A percentile compares a stretch with the other conserved stretches of the same genome.
Conservation (phyloP, 345 rosid species). For the Murraya koenigii region DNA sequence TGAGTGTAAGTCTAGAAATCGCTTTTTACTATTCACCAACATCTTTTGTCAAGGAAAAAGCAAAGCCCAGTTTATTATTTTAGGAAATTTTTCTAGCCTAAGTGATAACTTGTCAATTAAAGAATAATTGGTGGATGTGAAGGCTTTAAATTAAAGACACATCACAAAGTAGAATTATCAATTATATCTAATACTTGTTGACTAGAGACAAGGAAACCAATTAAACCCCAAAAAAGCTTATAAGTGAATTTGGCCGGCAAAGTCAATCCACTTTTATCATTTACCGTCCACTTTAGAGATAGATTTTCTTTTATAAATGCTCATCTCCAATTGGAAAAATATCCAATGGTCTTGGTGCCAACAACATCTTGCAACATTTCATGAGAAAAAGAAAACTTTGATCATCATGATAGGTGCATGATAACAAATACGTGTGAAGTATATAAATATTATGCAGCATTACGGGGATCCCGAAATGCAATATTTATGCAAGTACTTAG, state of each 20-base stretch:
- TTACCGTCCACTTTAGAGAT: not conserved
- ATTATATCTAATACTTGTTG: conserved; percentile 6
- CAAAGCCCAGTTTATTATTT: not conserved
- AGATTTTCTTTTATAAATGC: not conserved
- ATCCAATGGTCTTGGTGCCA: conserved; percentile 17
- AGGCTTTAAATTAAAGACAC: conserved; percentile 9
- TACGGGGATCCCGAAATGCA: too few relatives aligned
- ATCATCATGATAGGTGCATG: not conserved
- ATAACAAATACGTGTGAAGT: not conserved
- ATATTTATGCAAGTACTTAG: too few relatives aligned
- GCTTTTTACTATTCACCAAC: not conserved
- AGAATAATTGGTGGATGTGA: conserved; percentile 8
- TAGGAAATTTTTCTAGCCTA: not conserved
- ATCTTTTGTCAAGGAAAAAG: not conserved
- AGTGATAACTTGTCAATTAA: not conserved
- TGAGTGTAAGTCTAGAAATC: not conserved
- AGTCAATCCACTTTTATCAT: conserved; percentile 12
- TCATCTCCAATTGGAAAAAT: conserved; percentile 4
- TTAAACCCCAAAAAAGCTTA: conserved; percentile 8
- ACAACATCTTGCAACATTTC: not conserved
- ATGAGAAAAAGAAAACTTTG: not conserved
- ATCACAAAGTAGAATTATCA: conserved; percentile 8
- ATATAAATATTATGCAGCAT: too few relatives aligned
- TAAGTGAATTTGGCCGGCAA: conserved; percentile 27
- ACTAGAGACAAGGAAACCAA: conserved; percentile 28